Base-by-base conservation (phyloP, 371 early-diverging fungal species). In the Polyrhizophydium stewartii region DNA sequence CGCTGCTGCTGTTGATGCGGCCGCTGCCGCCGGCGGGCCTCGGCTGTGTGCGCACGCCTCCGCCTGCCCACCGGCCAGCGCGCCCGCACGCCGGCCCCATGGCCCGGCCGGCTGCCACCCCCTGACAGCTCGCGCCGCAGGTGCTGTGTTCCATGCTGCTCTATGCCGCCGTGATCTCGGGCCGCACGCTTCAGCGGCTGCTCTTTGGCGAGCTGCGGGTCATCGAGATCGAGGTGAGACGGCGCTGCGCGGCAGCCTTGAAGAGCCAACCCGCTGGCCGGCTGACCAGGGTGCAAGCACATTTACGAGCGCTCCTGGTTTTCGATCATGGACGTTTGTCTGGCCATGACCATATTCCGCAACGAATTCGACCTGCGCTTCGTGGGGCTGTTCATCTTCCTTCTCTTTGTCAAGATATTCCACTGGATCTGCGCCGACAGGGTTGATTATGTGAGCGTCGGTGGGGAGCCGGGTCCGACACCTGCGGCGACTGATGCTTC, bases 301-400 rank as follows among this genome's bases (percentile, higher is more conserved):
- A 76, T 96, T 27, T 94, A 95, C 62, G 96, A 97, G 69, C 82
- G 91, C 25, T 89, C 93, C 5, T 96, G 98, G 98, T 91, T 93
- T 69, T 92, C 96, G 19, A 87, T 96, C 38, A 93, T 94, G 33
- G 98, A 97, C 70, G 93, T 93, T 1, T 92, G 92, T 63, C 71
- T 97, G 32, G 97, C 96, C 25, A 90, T 96, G 89, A 95, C 96
- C 10, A 89, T 96, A 53, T 93, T 97, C 78, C 84, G 92, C 45
- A 93, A 94, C 71, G 93, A 93, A 67, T 96, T 96, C 67, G 90
- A 94, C 64, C 74, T 91, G 13, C 88, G 78, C 22, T 94, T 92
- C 66, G 81, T 94, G 19, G 74, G 87, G 50, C 78, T 90, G 38
- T 92, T 97, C 73, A 88, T 86, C 1, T 71, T 90, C 1, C 75